Percentiles rank a stretch among this genome's conserved stretches.
Conservation (phyloP, 306 rosid species). For the Trifolium pratense region DNA sequence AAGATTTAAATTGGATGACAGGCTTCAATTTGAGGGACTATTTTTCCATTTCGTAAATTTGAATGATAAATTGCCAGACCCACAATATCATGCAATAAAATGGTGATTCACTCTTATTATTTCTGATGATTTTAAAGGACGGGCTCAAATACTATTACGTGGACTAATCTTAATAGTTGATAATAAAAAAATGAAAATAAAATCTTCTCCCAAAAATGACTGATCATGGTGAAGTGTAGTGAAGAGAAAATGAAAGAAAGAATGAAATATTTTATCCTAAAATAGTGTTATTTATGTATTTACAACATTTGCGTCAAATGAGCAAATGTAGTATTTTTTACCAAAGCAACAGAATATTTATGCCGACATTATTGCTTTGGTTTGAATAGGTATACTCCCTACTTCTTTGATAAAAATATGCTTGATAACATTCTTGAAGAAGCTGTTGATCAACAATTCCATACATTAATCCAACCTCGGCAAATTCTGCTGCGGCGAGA, state of each 20-base stretch:
- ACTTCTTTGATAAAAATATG: conserved; percentile 92
- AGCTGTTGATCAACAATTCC: conserved; percentile 97
- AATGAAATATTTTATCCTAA: background rate
- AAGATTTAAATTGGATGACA: background rate
- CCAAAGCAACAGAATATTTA: conserved; percentile 30
- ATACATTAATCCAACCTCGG: conserved; percentile 89
- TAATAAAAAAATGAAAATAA: background rate
- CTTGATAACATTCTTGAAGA: conserved; percentile 98
- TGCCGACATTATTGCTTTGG: conserved; percentile 45
- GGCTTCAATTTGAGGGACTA: background rate
- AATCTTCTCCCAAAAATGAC: background rate
- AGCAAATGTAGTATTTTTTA: conserved; percentile 19
- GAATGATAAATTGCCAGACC: background rate
- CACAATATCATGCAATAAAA: background rate
- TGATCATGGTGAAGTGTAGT: background rate
- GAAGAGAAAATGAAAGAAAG: background rate
- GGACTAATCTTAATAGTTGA: background rate
- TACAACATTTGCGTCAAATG: background rate
- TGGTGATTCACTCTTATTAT: too few relatives aligned
- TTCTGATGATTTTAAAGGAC: background rate
- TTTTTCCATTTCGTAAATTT: background rate
- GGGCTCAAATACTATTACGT: background rate
- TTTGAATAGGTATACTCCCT: conserved; percentile 90
- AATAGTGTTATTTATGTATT: too few relatives aligned
- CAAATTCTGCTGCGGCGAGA: conserved; percentile 87